A percentile compares a stretch with the other conserved stretches of the same genome.
These are phyloP conservation scores for Alternaria triticimaculans DNA, from an alignment of 2,329 filamentous ascomycete genomes.

Conservation along the genomic window DNA sequence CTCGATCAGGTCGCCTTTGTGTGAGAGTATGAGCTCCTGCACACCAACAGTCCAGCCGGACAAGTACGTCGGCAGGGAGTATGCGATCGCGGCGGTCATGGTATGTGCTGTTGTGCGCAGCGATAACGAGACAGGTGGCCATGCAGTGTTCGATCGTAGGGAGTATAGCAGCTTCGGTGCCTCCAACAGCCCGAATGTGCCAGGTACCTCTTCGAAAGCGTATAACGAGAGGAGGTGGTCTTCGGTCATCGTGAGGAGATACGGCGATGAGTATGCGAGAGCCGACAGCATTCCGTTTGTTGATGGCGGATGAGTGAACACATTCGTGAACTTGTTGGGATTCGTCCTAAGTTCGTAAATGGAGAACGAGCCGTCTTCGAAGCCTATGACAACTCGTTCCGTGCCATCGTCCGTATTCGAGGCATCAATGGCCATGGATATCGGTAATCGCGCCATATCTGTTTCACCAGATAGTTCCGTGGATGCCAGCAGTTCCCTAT, in stretches of 20 bases:
- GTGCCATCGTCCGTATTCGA: slow-evolving; percentile 31
- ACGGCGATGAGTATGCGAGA: slow-evolving; percentile 75
- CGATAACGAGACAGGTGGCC: slow-evolving; percentile 80
- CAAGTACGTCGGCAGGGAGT: slow-evolving; percentile 77
- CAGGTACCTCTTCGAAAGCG: slow-evolving; percentile 55
- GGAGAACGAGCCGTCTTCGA: slow-evolving; percentile 60
- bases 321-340: slow-evolving; percentile 53
- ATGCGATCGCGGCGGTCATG: slow-evolving; percentile 84
- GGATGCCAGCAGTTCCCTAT: slow-evolving; percentile 65
- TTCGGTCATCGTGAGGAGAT: slow-evolving; percentile 78
- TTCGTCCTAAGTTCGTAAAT: slow-evolving; percentile 68
- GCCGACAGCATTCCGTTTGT: slow-evolving; percentile 71
- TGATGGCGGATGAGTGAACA: slow-evolving; percentile 67
- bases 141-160: slow-evolving; percentile 79
- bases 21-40: slow-evolving; percentile 80
- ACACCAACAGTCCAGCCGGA: slow-evolving; percentile 88
- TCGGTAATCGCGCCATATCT: slow-evolving; percentile 54
- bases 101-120: slow-evolving; percentile 70
- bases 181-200: slow-evolving; percentile 26
- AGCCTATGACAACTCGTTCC: slow-evolving; percentile 44
- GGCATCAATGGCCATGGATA: slow-evolving; percentile 69
- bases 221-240: slow-evolving; percentile 79
- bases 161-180: slow-evolving; percentile 73
- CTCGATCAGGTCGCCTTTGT: slow-evolving; percentile 55
- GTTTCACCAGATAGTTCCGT: slow-evolving; percentile 31